These are phyloP conservation scores for Amanita rimosa DNA, from an alignment of 768 basidiomycete genomes.

Conservation along the genomic window DNA sequence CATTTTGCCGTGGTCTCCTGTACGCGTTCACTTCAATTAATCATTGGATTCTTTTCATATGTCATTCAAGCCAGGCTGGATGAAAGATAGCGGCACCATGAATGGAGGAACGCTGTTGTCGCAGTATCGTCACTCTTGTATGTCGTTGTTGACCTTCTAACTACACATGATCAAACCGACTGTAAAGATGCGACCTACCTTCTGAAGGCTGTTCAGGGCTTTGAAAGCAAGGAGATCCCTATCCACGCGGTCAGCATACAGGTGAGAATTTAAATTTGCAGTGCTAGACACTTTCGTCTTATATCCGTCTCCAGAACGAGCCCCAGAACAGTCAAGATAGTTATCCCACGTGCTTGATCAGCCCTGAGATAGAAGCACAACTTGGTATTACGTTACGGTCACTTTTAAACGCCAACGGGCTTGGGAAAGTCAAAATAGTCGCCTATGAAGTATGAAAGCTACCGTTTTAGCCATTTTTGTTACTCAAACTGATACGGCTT, in stretches of 20 bases:
- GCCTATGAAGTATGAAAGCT: constrained; percentile 20
- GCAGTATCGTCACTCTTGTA: constrained; percentile 36
- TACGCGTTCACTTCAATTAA: constrained; percentile 19
- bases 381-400: constrained; percentile 45
- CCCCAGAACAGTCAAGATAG: constrained; percentile 49
- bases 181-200: constrained; percentile 61
- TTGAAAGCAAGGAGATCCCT: constrained; percentile 45
- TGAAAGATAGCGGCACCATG: constrained; percentile 61
- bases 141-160: constrained; percentile 9
- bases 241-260: constrained; percentile 58
- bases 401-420: constrained; percentile 52
- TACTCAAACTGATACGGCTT: background rate
- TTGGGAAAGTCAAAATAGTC: constrained; percentile 47
- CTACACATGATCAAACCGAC: background rate
- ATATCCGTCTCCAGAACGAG: constrained; percentile 24
- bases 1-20: constrained; percentile 66
- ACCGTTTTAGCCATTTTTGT: background rate
- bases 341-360: constrained; percentile 55
- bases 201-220: constrained; percentile 61
- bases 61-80: constrained; percentile 57
- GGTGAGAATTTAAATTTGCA: background rate
- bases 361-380: constrained; percentile 41
- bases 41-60: background rate
- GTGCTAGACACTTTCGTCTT: background rate
- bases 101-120: constrained; percentile 50